Base-by-base conservation (phyloP, 768 basidiomycete genomes). In the Boletus tomentosulus region DNA sequence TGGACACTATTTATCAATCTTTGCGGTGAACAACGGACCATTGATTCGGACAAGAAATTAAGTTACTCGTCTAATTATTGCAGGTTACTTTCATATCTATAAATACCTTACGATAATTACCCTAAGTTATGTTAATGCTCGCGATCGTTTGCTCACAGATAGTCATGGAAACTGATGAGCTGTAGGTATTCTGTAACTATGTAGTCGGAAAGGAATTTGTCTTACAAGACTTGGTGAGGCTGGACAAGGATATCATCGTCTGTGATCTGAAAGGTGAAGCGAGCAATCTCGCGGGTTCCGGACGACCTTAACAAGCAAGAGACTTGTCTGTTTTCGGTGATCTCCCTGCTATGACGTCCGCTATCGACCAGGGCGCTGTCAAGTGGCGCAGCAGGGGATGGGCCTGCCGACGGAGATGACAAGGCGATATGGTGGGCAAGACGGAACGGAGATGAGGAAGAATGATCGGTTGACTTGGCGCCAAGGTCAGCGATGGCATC, bases 1-100 rank as follows among this genome's bases (percentile, higher is more conserved):
- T 91, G 24, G 86, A 90, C 68, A 64, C 65, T 34, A 77, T 88
- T 35, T 89, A 83, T 59, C 67, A 68, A 53, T 58, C 60, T 50
- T 50, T 69, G 50, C 50, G 38, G 27, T 62, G 54, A 63, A 41
- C 35, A 51, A 30, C 41, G 34, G 44, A 45, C 30, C 31, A 50
- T 43, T n/a, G 37, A 46, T 12, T 41, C 10, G 38, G 16, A 47
- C 51, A 30, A 43, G 46, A n/a, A 57, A 19, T 38, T 54, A 57
- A 70, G 35, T 56, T 70, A 64, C 52, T 47, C 31, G 25, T 51
- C 56, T 39, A 57, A 39, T 48, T 59, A 56, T 52, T 46, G 25
- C 38, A 33, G 12, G 13, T 25, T 19, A 31, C 48, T 25, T 39
- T 57, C 57, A 45, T 55, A 22, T 42, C 47, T 66, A 51, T 38